Evolutionary conservation across 345 rosid genomes (phyloP).

Genomic region (Carallia pectinifolia): DNA sequence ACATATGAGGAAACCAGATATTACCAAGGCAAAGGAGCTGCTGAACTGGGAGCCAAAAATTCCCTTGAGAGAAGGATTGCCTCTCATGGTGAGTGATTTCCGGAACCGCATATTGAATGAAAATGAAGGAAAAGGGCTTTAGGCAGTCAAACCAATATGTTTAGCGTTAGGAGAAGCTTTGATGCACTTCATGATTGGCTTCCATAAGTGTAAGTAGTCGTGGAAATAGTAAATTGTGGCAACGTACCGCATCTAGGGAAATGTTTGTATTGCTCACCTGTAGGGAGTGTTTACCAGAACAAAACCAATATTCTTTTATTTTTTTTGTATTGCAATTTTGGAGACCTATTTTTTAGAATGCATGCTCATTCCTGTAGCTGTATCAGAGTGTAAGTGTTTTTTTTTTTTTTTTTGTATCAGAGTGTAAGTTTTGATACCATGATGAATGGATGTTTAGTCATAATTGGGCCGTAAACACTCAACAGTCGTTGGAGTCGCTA

Average conservation of each 20-base stretch:
- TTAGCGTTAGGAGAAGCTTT: background rate
- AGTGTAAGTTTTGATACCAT: too few relatives aligned
- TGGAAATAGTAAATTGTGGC: background rate
- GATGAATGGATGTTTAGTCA: too few relatives aligned
- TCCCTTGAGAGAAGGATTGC: constrained; percentile 75
- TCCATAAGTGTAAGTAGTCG: background rate
- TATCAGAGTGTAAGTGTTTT: too few relatives aligned
- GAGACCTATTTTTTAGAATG: too few relatives aligned
- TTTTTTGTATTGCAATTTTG: too few relatives aligned
- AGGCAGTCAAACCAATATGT: constrained; percentile 14
- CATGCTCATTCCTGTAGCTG: too few relatives aligned
- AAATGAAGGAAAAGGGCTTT: constrained; percentile 13
- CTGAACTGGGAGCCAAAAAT: constrained; percentile 95
- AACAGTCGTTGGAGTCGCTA: too few relatives aligned
- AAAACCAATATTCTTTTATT: too few relatives aligned
- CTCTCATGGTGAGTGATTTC: constrained; percentile 64
- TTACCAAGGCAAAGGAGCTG: constrained; percentile 81
- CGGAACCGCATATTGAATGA: constrained; percentile 4
- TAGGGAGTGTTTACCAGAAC: too few relatives aligned
- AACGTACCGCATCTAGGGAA: background rate
- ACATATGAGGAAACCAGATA: constrained; percentile 92
- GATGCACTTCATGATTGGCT: background rate
- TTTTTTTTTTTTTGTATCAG: too few relatives aligned
- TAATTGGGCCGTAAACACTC: too few relatives aligned
- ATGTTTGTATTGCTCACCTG: too few relatives aligned